phyloP scores from a whole-genome alignment of 176 grass and related monocot species.

The Urochloa ruziziensis region DNA sequence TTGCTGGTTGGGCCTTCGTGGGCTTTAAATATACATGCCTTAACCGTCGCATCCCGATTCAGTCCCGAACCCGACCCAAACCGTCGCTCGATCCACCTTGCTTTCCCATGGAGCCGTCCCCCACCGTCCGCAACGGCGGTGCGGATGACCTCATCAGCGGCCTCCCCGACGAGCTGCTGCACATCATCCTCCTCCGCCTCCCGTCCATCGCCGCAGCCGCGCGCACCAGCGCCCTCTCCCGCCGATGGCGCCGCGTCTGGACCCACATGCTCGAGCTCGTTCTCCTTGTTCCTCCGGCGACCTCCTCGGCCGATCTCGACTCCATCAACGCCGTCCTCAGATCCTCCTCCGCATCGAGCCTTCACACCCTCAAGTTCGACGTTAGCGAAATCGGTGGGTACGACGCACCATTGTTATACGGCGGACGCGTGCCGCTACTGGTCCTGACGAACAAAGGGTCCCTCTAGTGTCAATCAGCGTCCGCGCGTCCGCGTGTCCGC shows the following conservation, averaged over 20 bases:
- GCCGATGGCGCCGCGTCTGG: neutral
- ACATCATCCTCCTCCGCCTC: neutral
- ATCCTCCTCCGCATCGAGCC: neutral
- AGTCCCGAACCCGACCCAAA: no score
- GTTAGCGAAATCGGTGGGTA: accelerated
- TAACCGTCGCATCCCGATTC: no score
- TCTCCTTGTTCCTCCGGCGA: neutral
- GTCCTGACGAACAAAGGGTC: no score
- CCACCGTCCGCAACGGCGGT: neutral
- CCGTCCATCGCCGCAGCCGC: neutral
- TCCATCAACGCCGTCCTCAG: neutral
- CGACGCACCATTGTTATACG: no score
- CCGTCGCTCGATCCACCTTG: no score
- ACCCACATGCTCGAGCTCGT: neutral
- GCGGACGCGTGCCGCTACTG: no score
- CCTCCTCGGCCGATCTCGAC: neutral
- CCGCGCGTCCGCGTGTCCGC: no score
- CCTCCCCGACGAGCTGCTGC: neutral
- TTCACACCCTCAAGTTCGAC: neutral
- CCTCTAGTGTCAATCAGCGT: no score
- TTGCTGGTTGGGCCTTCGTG: no score
- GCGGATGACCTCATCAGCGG: neutral
- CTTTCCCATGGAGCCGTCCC: no score
- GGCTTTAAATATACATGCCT: no score
- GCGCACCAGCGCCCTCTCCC: neutral